These are phyloP conservation scores for Fusarium anthophilum DNA, from an alignment of 2,329 filamentous ascomycete species.

Conservation along the genomic window DNA sequence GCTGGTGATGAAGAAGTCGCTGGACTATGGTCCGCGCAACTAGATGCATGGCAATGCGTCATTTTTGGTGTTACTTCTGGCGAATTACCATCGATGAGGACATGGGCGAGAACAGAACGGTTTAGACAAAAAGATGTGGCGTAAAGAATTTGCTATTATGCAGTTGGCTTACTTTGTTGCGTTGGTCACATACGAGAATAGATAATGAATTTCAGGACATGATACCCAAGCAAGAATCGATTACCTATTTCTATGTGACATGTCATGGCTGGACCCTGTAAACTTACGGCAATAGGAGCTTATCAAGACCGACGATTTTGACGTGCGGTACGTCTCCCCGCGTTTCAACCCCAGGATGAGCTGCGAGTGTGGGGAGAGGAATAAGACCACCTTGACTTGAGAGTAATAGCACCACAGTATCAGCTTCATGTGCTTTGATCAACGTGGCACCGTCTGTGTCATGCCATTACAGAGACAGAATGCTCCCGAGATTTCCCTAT, in stretches of 20 bases:
- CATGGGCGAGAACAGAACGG: not conserved
- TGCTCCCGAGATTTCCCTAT: not conserved
- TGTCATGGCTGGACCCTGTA: not conserved
- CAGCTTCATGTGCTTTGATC: constrained; percentile 26
- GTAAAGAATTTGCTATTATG: not conserved
- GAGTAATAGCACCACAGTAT: constrained; percentile 15
- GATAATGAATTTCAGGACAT: constrained; percentile 9
- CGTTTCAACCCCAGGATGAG: constrained; percentile 6
- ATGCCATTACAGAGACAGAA: constrained; percentile 16
- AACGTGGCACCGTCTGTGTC: constrained; percentile 20
- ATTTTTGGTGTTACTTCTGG: constrained; percentile 2
- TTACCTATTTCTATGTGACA: not conserved
- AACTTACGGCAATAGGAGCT: not conserved
- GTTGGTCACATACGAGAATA: not conserved
- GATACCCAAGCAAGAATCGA: not conserved
- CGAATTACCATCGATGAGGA: not conserved
- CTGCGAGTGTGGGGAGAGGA: constrained; percentile 37
- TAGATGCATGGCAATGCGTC: not conserved
- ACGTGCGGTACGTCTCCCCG: not conserved
- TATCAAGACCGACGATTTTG: constrained; percentile 1
- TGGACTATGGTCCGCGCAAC: not conserved
- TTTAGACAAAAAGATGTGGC: constrained; percentile 7
- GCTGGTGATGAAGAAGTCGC: not conserved
- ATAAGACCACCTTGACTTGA: constrained; percentile 29
- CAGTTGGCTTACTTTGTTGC: not conserved